Evolutionary conservation across 2,329 filamentous ascomycete genomes (phyloP).

Genomic region (Diaporthe citrichinensis): DNA sequence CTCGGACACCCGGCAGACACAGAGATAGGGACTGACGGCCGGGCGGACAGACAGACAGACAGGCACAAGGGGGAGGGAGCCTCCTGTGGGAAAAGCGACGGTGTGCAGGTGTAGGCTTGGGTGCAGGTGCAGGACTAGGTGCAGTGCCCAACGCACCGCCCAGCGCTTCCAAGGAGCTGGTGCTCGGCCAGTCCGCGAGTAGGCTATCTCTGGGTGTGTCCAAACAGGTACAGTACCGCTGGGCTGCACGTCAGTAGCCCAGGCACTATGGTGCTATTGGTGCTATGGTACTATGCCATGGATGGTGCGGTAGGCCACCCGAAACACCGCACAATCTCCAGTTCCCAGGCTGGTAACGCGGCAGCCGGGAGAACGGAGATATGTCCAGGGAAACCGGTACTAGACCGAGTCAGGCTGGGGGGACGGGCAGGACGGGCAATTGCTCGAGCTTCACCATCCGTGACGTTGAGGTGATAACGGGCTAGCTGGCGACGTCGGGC

Average conservation of each 20-base stretch:
- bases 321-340: conserved; percentile 26
- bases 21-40: conserved; percentile 5
- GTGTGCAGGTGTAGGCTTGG: conserved; percentile 28
- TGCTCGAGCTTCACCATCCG: conserved; percentile 33
- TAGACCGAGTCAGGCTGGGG: conserved; percentile 40
- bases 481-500: conserved; percentile 36
- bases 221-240: conserved; percentile 11
- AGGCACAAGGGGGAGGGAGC: background rate
- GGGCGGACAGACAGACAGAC: background rate
- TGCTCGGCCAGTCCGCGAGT: conserved; percentile 34
- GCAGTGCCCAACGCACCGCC: conserved; percentile 35
- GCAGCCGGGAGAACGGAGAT: conserved; percentile 38
- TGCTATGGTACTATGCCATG: conserved; percentile 20
- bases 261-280: conserved; percentile 23
- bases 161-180: conserved; percentile 35
- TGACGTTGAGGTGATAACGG: conserved; percentile 36
- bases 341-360: conserved; percentile 39
- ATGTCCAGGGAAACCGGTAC: conserved; percentile 35
- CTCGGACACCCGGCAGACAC: conserved; percentile 27
- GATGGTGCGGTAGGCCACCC: conserved; percentile 30
- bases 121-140: conserved; percentile 34
- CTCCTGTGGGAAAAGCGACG: conserved; percentile 25
- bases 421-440: conserved; percentile 17
- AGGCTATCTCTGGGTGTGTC: background rate
- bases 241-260: conserved; percentile 9